Evolutionary conservation across 352 stramenopile species (phyloP).

Genomic region (Halophytophthora batemanensis): DNA sequence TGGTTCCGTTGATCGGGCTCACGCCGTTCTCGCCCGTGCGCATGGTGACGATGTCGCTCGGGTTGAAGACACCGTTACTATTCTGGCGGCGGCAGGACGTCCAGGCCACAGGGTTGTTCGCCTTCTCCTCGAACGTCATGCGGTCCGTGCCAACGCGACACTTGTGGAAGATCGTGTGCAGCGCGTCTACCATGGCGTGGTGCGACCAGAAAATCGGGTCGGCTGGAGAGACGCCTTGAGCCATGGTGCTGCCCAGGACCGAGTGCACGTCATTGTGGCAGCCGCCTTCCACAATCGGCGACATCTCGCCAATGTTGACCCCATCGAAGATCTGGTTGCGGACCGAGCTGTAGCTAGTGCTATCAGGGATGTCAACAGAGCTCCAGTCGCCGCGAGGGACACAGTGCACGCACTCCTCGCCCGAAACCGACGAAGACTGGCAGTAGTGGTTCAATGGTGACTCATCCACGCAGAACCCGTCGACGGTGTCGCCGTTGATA

Average conservation of each 20-base stretch:
- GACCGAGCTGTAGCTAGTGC: constrained; percentile 39
- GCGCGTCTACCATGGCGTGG: constrained; percentile 54
- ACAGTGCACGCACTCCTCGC: constrained; percentile 28
- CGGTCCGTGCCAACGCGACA: constrained; percentile 41
- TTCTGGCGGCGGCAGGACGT: constrained; percentile 33
- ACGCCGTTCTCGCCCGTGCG: constrained; percentile 28
- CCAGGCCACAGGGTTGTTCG: constrained; percentile 35
- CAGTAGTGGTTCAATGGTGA: constrained; percentile 57
- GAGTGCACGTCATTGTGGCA: constrained; percentile 53
- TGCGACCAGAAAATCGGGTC: constrained; percentile 74
- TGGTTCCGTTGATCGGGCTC: constrained; percentile 25
- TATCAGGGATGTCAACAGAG: constrained; percentile 19
- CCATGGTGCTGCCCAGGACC: constrained; percentile 40
- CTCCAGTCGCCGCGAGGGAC: constrained; percentile 45
- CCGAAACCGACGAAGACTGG: constrained; percentile 18
- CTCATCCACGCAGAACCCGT: constrained; percentile 32
- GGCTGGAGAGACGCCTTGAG: constrained; percentile 34
- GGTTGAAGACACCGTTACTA: constrained; percentile 32
- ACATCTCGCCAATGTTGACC: constrained; percentile 46
- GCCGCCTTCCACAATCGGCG: constrained; percentile 32
- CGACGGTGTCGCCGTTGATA: constrained; percentile 36
- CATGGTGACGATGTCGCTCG: constrained; percentile 36
- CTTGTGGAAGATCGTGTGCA: constrained; percentile 69
- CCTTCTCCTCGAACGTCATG: constrained; percentile 46
- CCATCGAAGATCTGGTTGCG: constrained; percentile 38